phyloP scores from a whole-genome alignment of 768 basidiomycete genomes.

The Tephrocybe sp. region DNA sequence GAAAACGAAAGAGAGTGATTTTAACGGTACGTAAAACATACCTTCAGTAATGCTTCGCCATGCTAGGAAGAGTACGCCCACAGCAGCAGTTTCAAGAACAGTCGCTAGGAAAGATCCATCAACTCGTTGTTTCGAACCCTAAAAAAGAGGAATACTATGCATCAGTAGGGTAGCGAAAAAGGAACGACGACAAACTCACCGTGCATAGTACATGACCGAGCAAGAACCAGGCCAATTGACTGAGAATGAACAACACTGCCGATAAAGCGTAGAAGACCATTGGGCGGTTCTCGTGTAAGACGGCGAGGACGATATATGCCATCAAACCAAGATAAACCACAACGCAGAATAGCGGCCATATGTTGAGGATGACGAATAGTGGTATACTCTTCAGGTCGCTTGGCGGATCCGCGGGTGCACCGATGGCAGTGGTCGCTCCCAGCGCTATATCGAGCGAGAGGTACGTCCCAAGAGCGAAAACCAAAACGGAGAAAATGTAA shows the following conservation, averaged over 20 bases:
- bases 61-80: constrained; percentile 67
- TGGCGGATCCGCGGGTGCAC: constrained; percentile 54
- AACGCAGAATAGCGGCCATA: constrained; percentile 60
- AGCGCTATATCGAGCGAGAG: constrained; percentile 82
- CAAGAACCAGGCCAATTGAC: constrained; percentile 83
- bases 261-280: constrained; percentile 76
- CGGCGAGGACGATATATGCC: constrained; percentile 71
- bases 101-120: constrained; percentile 91
- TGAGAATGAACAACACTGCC: constrained; percentile 72
- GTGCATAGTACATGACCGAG: constrained; percentile 76
- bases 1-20: constrained; percentile 7
- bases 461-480: constrained; percentile 76
- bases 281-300: constrained; percentile 78
- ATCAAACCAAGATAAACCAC: constrained; percentile 73
- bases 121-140: constrained; percentile 65
- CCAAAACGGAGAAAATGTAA: constrained; percentile 46
- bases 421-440: constrained; percentile 58
- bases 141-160: neutral
- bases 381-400: constrained; percentile 59
- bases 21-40: constrained; percentile 25
- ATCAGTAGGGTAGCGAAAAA: neutral
- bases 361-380: constrained; percentile 75
- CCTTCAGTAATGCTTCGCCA: constrained; percentile 93
- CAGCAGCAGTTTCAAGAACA: constrained; percentile 72
- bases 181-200: constrained; percentile 21